Conservation (phyloP, 768 basidiomycete genomes). For the Phanerochaete carnosa region DNA sequence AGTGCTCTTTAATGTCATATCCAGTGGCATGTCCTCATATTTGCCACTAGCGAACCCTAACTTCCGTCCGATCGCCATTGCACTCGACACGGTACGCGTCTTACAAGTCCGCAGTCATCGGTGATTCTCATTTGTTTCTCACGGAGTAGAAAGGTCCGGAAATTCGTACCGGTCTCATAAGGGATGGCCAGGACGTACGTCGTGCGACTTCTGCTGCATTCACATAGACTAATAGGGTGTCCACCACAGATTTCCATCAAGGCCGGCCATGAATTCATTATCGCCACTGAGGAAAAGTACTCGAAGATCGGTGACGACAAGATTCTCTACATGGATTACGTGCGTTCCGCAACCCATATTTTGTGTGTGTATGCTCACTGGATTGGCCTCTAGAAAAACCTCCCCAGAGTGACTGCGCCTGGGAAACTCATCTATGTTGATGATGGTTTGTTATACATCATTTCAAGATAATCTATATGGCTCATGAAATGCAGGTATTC, state of each 20-base stretch:
- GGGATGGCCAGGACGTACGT: slow-evolving; percentile 79
- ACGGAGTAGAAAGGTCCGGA: slow-evolving; percentile 90
- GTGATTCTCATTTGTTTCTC: slow-evolving; percentile 1
- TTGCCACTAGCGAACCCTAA: slow-evolving; percentile 50
- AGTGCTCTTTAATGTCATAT: slow-evolving; percentile 19
- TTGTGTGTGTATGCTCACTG: background rate
- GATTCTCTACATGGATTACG: slow-evolving; percentile 91
- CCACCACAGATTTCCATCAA: slow-evolving; percentile 64
- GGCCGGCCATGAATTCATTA: slow-evolving; percentile 91
- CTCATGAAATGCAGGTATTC: slow-evolving; percentile 51
- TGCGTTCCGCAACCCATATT: slow-evolving; percentile 36
- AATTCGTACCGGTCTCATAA: slow-evolving; percentile 95
- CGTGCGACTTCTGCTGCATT: background rate
- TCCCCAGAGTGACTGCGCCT: slow-evolving; percentile 94
- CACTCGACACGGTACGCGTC: slow-evolving; percentile 83
- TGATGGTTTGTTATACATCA: slow-evolving; percentile 57
- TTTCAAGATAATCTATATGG: slow-evolving; percentile 3
- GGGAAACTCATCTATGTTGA: slow-evolving; percentile 98
- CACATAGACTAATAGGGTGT: background rate
- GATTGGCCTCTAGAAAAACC: slow-evolving; percentile 57
- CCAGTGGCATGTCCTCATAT: slow-evolving; percentile 8
- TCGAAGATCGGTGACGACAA: slow-evolving; percentile 78
- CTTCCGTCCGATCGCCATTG: slow-evolving; percentile 95
- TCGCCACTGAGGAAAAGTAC: slow-evolving; percentile 83
- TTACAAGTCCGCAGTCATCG: slow-evolving; percentile 11